A percentile compares a stretch with the other conserved stretches of the same genome.
Conservation (phyloP, 2,329 filamentous ascomycete genomes). For the Arthroderma sp. region DNA sequence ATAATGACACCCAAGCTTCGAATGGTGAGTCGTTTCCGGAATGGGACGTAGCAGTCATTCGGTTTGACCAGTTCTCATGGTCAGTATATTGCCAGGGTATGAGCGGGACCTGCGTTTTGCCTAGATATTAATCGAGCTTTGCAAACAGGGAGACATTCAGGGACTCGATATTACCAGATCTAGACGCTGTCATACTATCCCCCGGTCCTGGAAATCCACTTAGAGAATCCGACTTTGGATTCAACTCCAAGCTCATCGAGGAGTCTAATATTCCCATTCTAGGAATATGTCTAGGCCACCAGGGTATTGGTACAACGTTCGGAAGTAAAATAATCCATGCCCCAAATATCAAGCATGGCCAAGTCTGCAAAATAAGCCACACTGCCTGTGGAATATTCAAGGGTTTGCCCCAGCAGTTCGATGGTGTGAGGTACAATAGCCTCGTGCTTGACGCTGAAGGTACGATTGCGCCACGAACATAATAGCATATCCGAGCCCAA, state of each 20-base stretch:
- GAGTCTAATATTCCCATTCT: conserved; percentile 58
- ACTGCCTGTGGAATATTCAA: conserved; percentile 50
- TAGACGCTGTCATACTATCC: conserved; percentile 77
- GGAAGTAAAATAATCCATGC: conserved; percentile 55
- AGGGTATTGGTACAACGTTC: conserved; percentile 59
- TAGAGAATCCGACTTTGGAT: conserved; percentile 61
- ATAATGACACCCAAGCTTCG: conserved; percentile 1
- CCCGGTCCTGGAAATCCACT: conserved; percentile 78
- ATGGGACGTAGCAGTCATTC: conserved; percentile 9
- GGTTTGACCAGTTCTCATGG: conserved; percentile 11
- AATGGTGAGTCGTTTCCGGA: conserved; percentile 3
- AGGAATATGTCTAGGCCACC: conserved; percentile 81
- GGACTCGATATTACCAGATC: conserved; percentile 40
- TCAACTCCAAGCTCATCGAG: conserved; percentile 67
- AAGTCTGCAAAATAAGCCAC: conserved; percentile 57
- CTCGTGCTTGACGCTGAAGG: conserved; percentile 8
- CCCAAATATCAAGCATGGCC: conserved; percentile 65
- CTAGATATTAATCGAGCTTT: background rate
- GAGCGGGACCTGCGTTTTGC: background rate
- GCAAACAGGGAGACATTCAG: conserved; percentile 23
- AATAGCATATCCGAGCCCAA: background rate
- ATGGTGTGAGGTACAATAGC: conserved; percentile 10
- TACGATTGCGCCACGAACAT: background rate
- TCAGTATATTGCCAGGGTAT: background rate
- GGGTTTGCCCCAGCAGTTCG: conserved; percentile 29